Evolutionary conservation across 2,329 filamentous ascomycete genomes (phyloP), one percentile per base, ranked within the genome.

Genomic region (Ramularia endophylla): DNA sequence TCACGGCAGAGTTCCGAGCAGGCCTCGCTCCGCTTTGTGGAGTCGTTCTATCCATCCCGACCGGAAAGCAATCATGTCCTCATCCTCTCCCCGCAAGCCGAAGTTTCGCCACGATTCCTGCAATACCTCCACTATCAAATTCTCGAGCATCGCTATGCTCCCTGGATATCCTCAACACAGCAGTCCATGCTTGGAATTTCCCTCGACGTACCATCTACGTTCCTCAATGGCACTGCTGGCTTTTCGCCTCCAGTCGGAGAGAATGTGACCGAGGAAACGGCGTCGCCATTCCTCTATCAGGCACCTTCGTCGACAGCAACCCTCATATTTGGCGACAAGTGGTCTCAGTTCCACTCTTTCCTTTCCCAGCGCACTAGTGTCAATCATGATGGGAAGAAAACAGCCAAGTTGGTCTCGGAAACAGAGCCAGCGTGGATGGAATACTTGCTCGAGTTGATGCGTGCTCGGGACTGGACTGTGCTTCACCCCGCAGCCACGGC

Each of bases 261-360:
- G 12, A 49, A 27, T 47, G 46, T 34, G 16, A 40, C 50, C 31
- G 35, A 53, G 40, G 49, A 60, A 7, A 55, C 62, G 4, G 36
- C 65, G 4, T 74, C 76, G 0, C 72, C 84, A 0, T 94, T 94
- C 56, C 69, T 94, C 7, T 95, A 88, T 82, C 85, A 95, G 64
- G 79, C 81, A 2, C 89, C 90, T 4, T 85, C 81, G 50, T 86
- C 83, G 57, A 84, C 92, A 49, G 89, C 90, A 1, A 78, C 81
- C 8, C 71, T 98, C 8, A 83, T 90, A 59, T 80, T 92, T 41
- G 88, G 89, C 31, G 78, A 87, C 35, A 88, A 83, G 57, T 98
- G 92, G 92, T 68, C 77, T 9, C 86, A 94, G 53, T 74, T 95
- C 8, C 88, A 95, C 59, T 76, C 80, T 8, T 92, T 94, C 53